Base-by-base conservation (phyloP, 176 grass and related monocot species). In the Eragrostis curvula region DNA sequence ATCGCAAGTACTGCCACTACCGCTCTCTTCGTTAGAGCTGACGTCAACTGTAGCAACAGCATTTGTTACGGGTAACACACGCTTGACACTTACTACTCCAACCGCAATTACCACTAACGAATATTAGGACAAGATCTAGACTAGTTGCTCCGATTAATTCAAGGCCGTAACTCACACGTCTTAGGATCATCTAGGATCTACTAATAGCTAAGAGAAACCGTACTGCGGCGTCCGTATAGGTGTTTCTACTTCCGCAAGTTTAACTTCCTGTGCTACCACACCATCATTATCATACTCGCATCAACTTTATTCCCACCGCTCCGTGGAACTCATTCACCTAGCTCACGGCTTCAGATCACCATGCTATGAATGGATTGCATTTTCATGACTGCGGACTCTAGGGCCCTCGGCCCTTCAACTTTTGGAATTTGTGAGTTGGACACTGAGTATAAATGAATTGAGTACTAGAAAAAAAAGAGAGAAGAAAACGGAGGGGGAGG, bases 1-100 rank as follows among this genome's bases (percentile, higher is more conserved):
- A 14, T 78, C 32, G 3, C 32, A 36, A 4, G 32, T 36, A 36
- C 32, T 4, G 4, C 32, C 32, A 36, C 32, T n/a, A n/a, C n/a
- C n/a, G n/a, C n/a, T n/a, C n/a, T n/a, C n/a, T n/a, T n/a, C n/a
- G n/a, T 25, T 23, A 6, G 16, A 21, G n/a, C n/a, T n/a, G n/a
- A n/a, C 25, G 29, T 42, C 71, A 51, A 50, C 20, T 39, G 12
- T 3, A 61, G 8, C 30, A 1, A 68, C 16, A 32, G 2, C 24
- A 60, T 60, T 60, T 27, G 57, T 60, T 60, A 27, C 23, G 12
- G 57, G 23, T 60, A 27, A 27, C 57, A 27, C 57, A 27, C 57
- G 24, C 57, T 61, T 61, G 14, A 24, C 61, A 30, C 23, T 86
- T 40, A 40, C 48, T 40, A 40, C 48, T 46, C 17, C 76, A 72